Base-by-base conservation (phyloP, 73 alveolate genomes). In the Effrenium voratum region DNA sequence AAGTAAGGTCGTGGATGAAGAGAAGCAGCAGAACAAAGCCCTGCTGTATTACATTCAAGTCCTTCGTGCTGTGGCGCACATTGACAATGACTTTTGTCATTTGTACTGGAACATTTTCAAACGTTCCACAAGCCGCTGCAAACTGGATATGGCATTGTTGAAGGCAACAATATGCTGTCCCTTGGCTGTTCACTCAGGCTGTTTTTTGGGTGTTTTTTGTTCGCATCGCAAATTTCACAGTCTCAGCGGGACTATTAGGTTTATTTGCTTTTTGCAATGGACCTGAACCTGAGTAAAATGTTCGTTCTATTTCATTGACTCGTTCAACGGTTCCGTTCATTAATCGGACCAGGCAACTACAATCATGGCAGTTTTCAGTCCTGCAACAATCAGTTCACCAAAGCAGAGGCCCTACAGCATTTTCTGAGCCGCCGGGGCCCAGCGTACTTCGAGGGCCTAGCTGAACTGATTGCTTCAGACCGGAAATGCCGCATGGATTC, bases 331-430 rank as follows among this genome's bases (percentile, higher is more conserved):
- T n/a, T n/a, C n/a, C n/a, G n/a, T n/a, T n/a, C n/a, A n/a, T n/a
- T n/a, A n/a, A n/a, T n/a, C n/a, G n/a, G n/a, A n/a, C n/a, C 38
- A 79, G 91, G 91, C 30, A 79, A 79, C 46, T 30, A 45, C 46
- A 79, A 79, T 32, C 91, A 79, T 46, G 91, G 91, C 47, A 10
- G 40, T 2, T 46, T 13, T n/a, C 70, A 79, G 46, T 26, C 34
- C 8, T 63, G 91, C 30, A 45, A 28, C 47, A 79, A 45, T 5
- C 15, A 6, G 45, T 5, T 79, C 3, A 43, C 19, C n/a, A 79
- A 79, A 30, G n/a, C 16, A 5, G 91, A 79, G 36, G 63, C 70
- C n/a, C 32, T 79, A 2, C 24, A 3, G 0, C 32, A 26, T 26
- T 79, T 26, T 34, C 45, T 79, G 44, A 10, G 38, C 6, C 3